phyloP scores from a whole-genome alignment of 768 basidiomycete genomes.

The Mycena albidolilacea region DNA sequence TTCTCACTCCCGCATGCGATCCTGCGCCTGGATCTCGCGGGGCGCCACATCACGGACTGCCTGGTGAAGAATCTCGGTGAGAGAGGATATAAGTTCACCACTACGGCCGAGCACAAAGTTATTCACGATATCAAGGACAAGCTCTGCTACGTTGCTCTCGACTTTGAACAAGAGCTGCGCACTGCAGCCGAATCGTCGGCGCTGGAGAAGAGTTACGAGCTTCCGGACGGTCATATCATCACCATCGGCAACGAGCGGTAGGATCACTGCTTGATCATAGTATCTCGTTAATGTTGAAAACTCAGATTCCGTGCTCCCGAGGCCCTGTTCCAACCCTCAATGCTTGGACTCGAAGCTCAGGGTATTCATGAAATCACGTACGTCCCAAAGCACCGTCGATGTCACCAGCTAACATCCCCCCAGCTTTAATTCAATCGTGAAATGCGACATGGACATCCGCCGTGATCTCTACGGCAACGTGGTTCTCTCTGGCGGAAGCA shows the following conservation, averaged over 20 bases:
- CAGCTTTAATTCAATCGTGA: constrained; percentile 72
- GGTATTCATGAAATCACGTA: constrained; percentile 52
- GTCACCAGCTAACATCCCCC: not conserved
- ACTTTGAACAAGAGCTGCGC: constrained; percentile 35
- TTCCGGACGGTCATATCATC: constrained; percentile 70
- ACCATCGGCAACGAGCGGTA: constrained; percentile 79
- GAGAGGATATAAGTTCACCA: constrained; percentile 81
- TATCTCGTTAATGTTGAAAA: not conserved
- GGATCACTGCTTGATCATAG: not conserved
- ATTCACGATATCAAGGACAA: constrained; percentile 88
- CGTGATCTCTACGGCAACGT: constrained; percentile 48
- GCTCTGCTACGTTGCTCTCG: constrained; percentile 42
- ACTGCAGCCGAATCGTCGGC: constrained; percentile 23
- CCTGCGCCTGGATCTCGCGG: constrained; percentile 74
- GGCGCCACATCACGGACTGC: constrained; percentile 73
- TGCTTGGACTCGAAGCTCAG: constrained; percentile 70
- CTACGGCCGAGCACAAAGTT: constrained; percentile 80
- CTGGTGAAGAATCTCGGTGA: constrained; percentile 75
- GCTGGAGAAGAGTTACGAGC: constrained; percentile 58
- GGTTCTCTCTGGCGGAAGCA: constrained; percentile 38
- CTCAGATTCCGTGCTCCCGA: constrained; percentile 75
- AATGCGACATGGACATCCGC: constrained; percentile 72
- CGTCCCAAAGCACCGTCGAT: not conserved
- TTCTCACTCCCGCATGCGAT: constrained; percentile 79
- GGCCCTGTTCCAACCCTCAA: constrained; percentile 79